phyloP scores from a whole-genome alignment of 805 yeast species.

The Starmerella floris region DNA sequence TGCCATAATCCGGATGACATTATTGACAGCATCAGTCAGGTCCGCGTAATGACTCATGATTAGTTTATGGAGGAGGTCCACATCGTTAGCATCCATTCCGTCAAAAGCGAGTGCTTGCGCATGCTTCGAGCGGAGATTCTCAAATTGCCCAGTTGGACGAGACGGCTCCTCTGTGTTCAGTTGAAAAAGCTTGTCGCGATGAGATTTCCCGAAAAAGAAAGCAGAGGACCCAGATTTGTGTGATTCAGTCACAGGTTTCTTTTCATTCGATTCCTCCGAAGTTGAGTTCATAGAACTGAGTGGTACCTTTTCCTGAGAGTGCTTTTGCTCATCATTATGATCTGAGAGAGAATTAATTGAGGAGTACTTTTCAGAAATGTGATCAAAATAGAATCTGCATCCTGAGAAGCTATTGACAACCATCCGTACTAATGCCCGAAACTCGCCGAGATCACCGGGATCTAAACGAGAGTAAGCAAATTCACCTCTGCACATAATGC shows the following conservation, averaged over 20 bases:
- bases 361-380: slow-evolving; percentile 1
- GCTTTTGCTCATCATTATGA: neutral
- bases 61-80: neutral
- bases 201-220: no score
- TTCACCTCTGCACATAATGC: slow-evolving; percentile 14
- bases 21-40: slow-evolving; percentile 4
- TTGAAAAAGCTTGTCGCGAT: neutral
- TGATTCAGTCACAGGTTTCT: neutral
- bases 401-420: slow-evolving; percentile 11
- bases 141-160: neutral
- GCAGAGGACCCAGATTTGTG: neutral
- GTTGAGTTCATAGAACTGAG: neutral
- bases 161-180: neutral
- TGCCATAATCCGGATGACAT: slow-evolving; percentile 7
- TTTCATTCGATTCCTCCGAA: neutral
- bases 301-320: neutral
- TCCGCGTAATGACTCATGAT: slow-evolving; percentile 11
- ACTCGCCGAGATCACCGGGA: slow-evolving; percentile 21
- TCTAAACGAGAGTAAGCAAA: slow-evolving; percentile 21
- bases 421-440: slow-evolving; percentile 13
- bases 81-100: neutral
- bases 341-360: neutral
- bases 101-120: neutral
- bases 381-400: slow-evolving; percentile 15
- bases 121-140: neutral